phyloP scores from a whole-genome alignment of 2,329 filamentous ascomycete species.

The Ambrosiella cleistominuta region DNA sequence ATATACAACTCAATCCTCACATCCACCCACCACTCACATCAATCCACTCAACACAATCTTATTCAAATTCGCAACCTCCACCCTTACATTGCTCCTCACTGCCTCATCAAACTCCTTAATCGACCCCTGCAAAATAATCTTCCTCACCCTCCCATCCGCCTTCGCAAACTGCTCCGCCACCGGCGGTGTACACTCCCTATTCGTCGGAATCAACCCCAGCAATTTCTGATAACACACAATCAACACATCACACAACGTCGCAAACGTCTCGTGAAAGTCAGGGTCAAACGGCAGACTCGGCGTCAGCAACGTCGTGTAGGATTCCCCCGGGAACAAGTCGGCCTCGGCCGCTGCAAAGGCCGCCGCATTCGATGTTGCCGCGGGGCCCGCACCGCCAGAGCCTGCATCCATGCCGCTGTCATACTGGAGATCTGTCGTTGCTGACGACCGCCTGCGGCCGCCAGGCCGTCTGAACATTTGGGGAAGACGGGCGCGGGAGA shows the following conservation, averaged over 20 bases:
- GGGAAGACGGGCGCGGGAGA: conserved; percentile 62
- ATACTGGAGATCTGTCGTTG: conserved; percentile 24
- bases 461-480: conserved; percentile 62
- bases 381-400: conserved; percentile 16
- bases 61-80: conserved; percentile 68
- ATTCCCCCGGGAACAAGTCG: conserved; percentile 62
- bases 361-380: conserved; percentile 28
- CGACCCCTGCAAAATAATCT: conserved; percentile 72
- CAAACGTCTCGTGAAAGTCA: conserved; percentile 92
- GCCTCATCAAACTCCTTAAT: conserved; percentile 88
- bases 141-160: conserved; percentile 68
- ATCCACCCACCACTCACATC: conserved; percentile 29
- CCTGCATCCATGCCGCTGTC: conserved; percentile 17
- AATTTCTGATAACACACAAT: conserved; percentile 82
- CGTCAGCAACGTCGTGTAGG: conserved; percentile 79
- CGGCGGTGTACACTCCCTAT: conserved; percentile 49
- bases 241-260: conserved; percentile 83
- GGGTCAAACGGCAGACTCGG: conserved; percentile 87
- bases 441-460: conserved; percentile 34
- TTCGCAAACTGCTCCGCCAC: conserved; percentile 81
- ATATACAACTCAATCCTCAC: neutral
- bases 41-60: conserved; percentile 80
- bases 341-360: conserved; percentile 41
- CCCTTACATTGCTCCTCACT: conserved; percentile 56
- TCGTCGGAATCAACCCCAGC: conserved; percentile 54